Evolutionary conservation across 306 rosid genomes (phyloP).

Genomic region (Spatholobus suberectus): DNA sequence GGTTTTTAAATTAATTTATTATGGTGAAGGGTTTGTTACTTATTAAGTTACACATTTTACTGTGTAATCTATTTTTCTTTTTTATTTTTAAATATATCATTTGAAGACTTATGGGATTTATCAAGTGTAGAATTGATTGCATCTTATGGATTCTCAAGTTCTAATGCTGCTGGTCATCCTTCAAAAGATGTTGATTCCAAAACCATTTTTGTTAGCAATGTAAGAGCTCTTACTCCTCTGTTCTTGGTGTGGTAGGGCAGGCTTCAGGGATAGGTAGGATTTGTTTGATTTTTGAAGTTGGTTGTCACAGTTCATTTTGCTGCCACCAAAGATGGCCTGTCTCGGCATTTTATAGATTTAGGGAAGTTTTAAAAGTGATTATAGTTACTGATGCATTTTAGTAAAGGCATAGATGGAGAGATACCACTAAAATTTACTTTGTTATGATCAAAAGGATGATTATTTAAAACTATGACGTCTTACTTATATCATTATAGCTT

Average conservation of each 20-base stretch:
- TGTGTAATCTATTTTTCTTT: conserved; percentile 12
- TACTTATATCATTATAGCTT: background rate
- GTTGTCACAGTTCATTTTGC: conserved; percentile 81
- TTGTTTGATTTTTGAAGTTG: conserved; percentile 38
- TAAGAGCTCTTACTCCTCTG: conserved; percentile 52
- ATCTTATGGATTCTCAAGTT: conserved; percentile 54
- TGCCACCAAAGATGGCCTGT: conserved; percentile 89
- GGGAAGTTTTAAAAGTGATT: conserved; percentile 83
- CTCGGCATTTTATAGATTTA: conserved; percentile 87
- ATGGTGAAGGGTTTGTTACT: background rate
- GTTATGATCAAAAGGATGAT: no score
- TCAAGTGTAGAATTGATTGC: conserved; percentile 10
- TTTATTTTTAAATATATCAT: background rate
- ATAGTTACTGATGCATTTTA: conserved; percentile 80
- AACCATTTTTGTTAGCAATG: conserved; percentile 92
- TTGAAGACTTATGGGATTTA: conserved; percentile 12
- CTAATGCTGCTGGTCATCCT: conserved; percentile 61
- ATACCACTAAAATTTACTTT: no score
- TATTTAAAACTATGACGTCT: no score
- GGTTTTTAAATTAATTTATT: background rate
- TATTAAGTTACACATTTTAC: background rate
- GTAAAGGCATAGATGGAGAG: no score
- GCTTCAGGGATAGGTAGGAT: conserved; percentile 10
- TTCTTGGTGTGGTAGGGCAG: conserved; percentile 35
- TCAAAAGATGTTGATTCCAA: conserved; percentile 86